phyloP scores from a whole-genome alignment of 768 basidiomycete species.

The Chalciporus chontae region DNA sequence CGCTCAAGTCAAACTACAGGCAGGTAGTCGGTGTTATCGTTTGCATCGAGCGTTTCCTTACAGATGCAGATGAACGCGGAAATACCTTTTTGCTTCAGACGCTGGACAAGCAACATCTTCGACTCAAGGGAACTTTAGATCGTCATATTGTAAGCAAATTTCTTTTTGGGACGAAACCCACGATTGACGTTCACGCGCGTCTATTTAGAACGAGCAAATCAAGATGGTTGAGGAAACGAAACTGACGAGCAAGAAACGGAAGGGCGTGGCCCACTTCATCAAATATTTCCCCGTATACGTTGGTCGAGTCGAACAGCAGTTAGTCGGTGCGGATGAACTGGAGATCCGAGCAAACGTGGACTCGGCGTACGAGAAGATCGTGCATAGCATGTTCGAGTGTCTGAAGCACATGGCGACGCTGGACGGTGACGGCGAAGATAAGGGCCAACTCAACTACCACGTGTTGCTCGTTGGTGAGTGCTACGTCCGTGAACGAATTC shows the following conservation, averaged over 20 bases:
- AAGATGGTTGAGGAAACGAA: slow-evolving; percentile 88
- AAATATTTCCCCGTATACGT: slow-evolving; percentile 91
- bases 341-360: slow-evolving; percentile 79
- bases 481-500: background rate
- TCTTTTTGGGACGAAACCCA: background rate
- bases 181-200: slow-evolving; percentile 1
- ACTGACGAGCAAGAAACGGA: slow-evolving; percentile 86
- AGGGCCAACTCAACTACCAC: slow-evolving; percentile 95
- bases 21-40: slow-evolving; percentile 83
- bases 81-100: slow-evolving; percentile 70
- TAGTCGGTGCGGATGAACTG: slow-evolving; percentile 70
- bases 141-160: slow-evolving; percentile 58
- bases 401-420: slow-evolving; percentile 95
- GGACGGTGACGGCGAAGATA: slow-evolving; percentile 91
- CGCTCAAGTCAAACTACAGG: slow-evolving; percentile 39
- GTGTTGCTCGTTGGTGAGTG: slow-evolving; percentile 88
- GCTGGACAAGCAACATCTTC: slow-evolving; percentile 78
- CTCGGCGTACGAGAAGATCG: slow-evolving; percentile 81
- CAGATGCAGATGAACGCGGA: slow-evolving; percentile 75
- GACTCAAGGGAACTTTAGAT: slow-evolving; percentile 74
- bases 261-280: slow-evolving; percentile 88
- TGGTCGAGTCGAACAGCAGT: slow-evolving; percentile 76
- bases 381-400: slow-evolving; percentile 87
- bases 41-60: slow-evolving; percentile 70
- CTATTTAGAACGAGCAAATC: slow-evolving; percentile 74